Evolutionary conservation across 768 basidiomycete genomes (phyloP).

Genomic region (Tricholoma terreum): DNA sequence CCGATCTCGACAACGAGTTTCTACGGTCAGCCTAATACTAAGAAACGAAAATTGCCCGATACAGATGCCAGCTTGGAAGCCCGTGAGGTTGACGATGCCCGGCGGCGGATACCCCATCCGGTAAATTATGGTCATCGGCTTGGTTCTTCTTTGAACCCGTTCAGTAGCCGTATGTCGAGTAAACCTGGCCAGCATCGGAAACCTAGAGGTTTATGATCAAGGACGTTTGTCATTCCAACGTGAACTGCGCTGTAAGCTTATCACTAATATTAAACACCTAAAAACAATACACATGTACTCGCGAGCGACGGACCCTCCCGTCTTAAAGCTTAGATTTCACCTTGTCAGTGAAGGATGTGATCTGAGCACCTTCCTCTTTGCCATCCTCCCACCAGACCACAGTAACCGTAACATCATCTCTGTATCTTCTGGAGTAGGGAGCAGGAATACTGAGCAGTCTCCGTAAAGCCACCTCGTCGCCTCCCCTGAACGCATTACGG

Average conservation of each 20-base stretch:
- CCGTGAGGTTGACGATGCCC: conserved; percentile 2
- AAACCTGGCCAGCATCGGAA: conserved; percentile 6
- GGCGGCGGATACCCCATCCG: conserved; percentile 2
- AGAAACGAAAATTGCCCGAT: conserved; percentile 30
- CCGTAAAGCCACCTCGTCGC: conserved; percentile 55
- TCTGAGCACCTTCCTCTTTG: conserved; percentile 38
- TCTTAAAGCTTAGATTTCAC: conserved; percentile 51
- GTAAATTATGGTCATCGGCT: conserved; percentile 4
- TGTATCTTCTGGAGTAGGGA: conserved; percentile 68
- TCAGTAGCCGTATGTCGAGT: conserved; percentile 5
- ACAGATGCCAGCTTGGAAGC: conserved; percentile 4
- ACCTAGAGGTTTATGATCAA: conserved; percentile 15
- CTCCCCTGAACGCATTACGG: conserved; percentile 91
- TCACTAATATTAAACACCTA: conserved; percentile 10
- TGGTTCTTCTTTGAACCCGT: conserved; percentile 12
- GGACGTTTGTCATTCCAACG: conserved; percentile 4
- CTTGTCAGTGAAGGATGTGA: conserved; percentile 36
- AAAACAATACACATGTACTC: conserved; percentile 4
- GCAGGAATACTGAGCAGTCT: conserved; percentile 78
- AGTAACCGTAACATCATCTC: conserved; percentile 85
- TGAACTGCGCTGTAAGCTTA: conserved; percentile 12
- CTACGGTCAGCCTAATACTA: conserved; percentile 18
- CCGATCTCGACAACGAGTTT: conserved; percentile 40
- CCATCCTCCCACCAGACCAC: conserved; percentile 84
- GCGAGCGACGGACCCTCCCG: neutral